Evolutionary conservation across 257 asterid species (phyloP).

Genomic region (Nicotiana otophora): DNA sequence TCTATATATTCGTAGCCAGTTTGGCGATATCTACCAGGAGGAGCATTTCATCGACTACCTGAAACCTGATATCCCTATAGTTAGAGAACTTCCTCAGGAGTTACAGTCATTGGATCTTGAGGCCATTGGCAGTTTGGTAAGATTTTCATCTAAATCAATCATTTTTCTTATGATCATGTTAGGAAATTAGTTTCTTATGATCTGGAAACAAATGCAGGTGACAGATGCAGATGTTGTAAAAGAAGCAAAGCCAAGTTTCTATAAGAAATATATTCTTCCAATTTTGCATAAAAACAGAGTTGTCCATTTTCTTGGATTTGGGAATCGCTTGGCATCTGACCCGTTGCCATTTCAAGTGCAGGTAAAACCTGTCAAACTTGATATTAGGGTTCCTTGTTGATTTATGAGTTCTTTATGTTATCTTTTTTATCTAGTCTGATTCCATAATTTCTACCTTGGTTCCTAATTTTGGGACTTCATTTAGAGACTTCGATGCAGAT

Average conservation of each 20-base stretch:
- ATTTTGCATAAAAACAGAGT: slow-evolving; percentile 75
- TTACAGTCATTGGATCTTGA: slow-evolving; percentile 83
- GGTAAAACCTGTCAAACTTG: slow-evolving; percentile 36
- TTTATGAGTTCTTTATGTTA: slow-evolving; percentile 5
- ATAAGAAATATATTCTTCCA: slow-evolving; percentile 79
- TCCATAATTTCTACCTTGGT: slow-evolving; percentile 22
- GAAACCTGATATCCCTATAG: slow-evolving; percentile 75
- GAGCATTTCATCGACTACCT: slow-evolving; percentile 82
- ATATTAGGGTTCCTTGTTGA: slow-evolving; percentile 10
- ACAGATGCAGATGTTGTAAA: slow-evolving; percentile 72
- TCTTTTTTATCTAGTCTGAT: slow-evolving; percentile 9
- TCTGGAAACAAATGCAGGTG: slow-evolving; percentile 41
- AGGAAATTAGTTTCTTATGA: background rate
- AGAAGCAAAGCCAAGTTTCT: slow-evolving; percentile 97
- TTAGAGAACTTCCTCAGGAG: slow-evolving; percentile 78
- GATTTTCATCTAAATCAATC: slow-evolving; percentile 15
- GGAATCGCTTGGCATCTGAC: slow-evolving; percentile 98
- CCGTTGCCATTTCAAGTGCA: slow-evolving; percentile 76
- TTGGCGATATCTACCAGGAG: slow-evolving; percentile 96
- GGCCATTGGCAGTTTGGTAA: slow-evolving; percentile 92
- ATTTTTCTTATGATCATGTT: background rate
- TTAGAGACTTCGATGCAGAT: slow-evolving; percentile 99
- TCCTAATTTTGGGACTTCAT: slow-evolving; percentile 79
- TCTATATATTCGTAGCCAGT: slow-evolving; percentile 83
- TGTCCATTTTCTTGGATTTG: slow-evolving; percentile 96